Conservation (phyloP, 116 monocot genomes). For the Dioscorea cayenensis region DNA sequence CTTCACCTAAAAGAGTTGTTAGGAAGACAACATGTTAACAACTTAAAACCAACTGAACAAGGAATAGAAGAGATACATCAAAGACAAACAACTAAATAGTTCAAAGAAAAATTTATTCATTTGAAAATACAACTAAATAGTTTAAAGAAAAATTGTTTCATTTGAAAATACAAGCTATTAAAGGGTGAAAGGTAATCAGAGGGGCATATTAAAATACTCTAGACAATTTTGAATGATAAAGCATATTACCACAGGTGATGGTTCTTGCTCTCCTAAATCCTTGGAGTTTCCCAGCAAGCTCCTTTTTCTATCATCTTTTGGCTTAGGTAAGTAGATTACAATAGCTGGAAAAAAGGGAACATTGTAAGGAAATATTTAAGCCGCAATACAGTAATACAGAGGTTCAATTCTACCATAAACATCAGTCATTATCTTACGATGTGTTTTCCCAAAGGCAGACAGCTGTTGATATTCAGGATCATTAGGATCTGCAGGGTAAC, state of each 20-base stretch:
- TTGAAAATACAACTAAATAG: neutral
- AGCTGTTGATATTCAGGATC: slow-evolving; percentile 76
- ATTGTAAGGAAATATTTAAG: neutral
- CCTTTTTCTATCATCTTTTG: slow-evolving; percentile 68
- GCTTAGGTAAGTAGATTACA: slow-evolving; percentile 69
- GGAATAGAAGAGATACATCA: neutral
- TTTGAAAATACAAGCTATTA: neutral
- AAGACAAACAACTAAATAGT: neutral
- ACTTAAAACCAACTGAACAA: neutral
- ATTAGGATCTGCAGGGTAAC: slow-evolving; percentile 82
- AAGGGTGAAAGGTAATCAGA: neutral
- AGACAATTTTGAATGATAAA: neutral
- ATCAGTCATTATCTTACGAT: slow-evolving; percentile 37
- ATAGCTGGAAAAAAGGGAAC: slow-evolving; percentile 48
- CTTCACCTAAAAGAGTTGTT: slow-evolving; percentile 20
- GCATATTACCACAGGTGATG: slow-evolving; percentile 32
- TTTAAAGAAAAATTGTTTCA: neutral
- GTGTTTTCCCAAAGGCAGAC: slow-evolving; percentile 70
- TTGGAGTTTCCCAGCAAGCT: slow-evolving; percentile 65
- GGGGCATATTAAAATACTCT: neutral
- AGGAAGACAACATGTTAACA: slow-evolving; percentile 1
- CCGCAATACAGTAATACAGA: neutral
- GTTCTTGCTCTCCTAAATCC: slow-evolving; percentile 28
- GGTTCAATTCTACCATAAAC: neutral
- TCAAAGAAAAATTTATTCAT: neutral